Evolutionary conservation across 2,329 filamentous ascomycete genomes (phyloP), one percentile per base, ranked within the genome.

Genomic region (Coniochaeta sp.): DNA sequence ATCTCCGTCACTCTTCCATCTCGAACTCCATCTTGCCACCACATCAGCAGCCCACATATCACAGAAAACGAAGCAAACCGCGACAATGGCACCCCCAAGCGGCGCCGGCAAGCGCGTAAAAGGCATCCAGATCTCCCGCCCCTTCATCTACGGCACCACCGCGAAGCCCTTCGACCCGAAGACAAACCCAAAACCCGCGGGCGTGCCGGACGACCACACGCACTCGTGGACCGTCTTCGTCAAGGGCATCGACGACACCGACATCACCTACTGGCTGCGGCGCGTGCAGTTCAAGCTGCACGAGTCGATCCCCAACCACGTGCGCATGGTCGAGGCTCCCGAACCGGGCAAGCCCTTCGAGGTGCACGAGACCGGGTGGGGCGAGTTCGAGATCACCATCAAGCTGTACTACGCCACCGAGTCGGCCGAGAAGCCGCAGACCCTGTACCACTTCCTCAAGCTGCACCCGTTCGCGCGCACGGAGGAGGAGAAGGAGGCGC

Each of bases 251-350:
- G 91, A 96, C 68, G 90, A 91, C 72, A 90, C 91, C 62, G 91
- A 96, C 71, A 89, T 98, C 65, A 92, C 90, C 30, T 95, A 96
- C 74, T 99, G 95, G 92, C 82, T 98, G 65, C 91, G 93, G 61
- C 93, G 96, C 69, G 93, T 99, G 1, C 93, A 97, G 73, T 99
- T 99, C 78, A 98, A 98, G 75, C 85, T 99, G 17, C 93, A 97
- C 80, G 93, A 98, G 74, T 97, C 93, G 10, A 98, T 97, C 72
- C 88, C 91, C 30, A 96, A 97, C 74, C 90, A 90, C 60, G 83
- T 95, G 24, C 89, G 95, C 67, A 96, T 89, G 72, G 81, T 95
- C 69, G 93, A 96, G 69, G 84, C 85, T 62, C 47, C 47, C 24
- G 84, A 90, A 57, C 75, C 77, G 0, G 79, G 80, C n/a, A 81